Percentiles rank a stretch among this genome's conserved stretches.
phyloP scores from a whole-genome alignment of 805 yeast species.

The Teunomyces tritomae region DNA sequence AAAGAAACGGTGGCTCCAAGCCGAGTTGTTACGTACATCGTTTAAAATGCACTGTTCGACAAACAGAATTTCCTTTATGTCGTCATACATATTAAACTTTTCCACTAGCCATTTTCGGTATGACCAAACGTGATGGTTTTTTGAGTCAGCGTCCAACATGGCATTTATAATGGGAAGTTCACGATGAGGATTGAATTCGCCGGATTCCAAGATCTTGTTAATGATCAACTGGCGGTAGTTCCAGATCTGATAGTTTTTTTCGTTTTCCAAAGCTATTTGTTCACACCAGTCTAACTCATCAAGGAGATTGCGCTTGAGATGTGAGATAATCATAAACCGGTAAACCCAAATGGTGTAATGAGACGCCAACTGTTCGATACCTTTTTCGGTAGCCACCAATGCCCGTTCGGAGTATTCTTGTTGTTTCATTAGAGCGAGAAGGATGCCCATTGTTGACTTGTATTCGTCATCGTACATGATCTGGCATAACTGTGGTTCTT shows the following conservation, averaged over 20 bases:
- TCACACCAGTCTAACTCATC: slow-evolving; percentile 81
- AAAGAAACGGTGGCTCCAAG: slow-evolving; percentile 86
- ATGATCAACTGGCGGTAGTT: slow-evolving; percentile 76
- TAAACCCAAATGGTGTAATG: slow-evolving; percentile 91
- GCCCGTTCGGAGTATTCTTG: slow-evolving; percentile 74
- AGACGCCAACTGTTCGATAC: slow-evolving; percentile 73
- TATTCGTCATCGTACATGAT: slow-evolving; percentile 76
- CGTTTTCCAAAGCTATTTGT: slow-evolving; percentile 65
- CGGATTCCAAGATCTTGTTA: slow-evolving; percentile 24
- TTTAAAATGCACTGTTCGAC: slow-evolving; percentile 45
- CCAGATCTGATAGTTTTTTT: slow-evolving; percentile 98
- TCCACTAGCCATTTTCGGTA: slow-evolving; percentile 81
- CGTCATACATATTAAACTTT: slow-evolving; percentile 46
- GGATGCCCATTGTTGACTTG: slow-evolving; percentile 53
- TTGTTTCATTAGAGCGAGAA: slow-evolving; percentile 55
- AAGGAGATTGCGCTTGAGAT: slow-evolving; percentile 36
- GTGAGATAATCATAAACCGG: slow-evolving; percentile 50
- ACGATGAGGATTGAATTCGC: slow-evolving; percentile 38
- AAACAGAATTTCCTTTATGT: slow-evolving; percentile 50
- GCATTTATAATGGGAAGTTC: slow-evolving; percentile 65
- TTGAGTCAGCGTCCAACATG: slow-evolving; percentile 76
- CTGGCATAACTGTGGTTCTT: slow-evolving; percentile 52
- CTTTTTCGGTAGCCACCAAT: slow-evolving; percentile 57
- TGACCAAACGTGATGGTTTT: slow-evolving; percentile 97
- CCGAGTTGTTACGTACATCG: slow-evolving; percentile 87